Conservation (phyloP, 345 rosid genomes). For the Populus davidiana region DNA sequence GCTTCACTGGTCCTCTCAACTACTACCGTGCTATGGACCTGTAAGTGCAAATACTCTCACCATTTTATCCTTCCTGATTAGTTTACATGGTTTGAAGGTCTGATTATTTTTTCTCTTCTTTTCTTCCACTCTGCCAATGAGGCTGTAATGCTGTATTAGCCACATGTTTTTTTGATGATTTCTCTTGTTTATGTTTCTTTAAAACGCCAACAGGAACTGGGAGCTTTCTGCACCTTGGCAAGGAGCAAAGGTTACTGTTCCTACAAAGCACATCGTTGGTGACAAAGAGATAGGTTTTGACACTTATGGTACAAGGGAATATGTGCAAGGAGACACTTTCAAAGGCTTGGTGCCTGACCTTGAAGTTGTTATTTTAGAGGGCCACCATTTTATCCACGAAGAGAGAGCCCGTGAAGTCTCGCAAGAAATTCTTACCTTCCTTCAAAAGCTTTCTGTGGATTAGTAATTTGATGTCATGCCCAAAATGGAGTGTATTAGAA, state of each 20-base stretch:
- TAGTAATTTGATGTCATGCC: too few species aligned
- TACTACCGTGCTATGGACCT: constrained; percentile 65
- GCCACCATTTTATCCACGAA: constrained; percentile 60
- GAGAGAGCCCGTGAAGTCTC: constrained; percentile 58
- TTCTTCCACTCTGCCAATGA: too few species aligned
- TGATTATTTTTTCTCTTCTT: too few species aligned
- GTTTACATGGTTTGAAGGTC: too few species aligned
- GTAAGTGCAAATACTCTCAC: constrained; percentile 19
- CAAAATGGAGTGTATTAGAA: too few species aligned
- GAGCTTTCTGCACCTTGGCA: constrained; percentile 58
- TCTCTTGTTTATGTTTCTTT: too few species aligned
- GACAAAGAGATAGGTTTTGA: constrained; percentile 50
- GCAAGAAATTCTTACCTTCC: constrained; percentile 50
- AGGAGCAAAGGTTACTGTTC: constrained; percentile 49
- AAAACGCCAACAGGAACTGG: constrained; percentile 50
- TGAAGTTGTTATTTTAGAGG: constrained; percentile 52
- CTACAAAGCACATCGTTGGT: constrained; percentile 50
- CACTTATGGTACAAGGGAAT: constrained; percentile 24
- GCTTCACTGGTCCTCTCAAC: constrained; percentile 60
- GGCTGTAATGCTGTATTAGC: too few species aligned
- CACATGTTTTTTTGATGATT: too few species aligned
- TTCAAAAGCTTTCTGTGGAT: constrained; percentile 27
- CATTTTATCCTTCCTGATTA: too few species aligned
- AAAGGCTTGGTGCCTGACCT: constrained; percentile 52
- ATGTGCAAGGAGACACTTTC: constrained; percentile 49